These are phyloP conservation scores for Amanita brunnescens DNA, from an alignment of 768 basidiomycete species.

Conservation along the genomic window DNA sequence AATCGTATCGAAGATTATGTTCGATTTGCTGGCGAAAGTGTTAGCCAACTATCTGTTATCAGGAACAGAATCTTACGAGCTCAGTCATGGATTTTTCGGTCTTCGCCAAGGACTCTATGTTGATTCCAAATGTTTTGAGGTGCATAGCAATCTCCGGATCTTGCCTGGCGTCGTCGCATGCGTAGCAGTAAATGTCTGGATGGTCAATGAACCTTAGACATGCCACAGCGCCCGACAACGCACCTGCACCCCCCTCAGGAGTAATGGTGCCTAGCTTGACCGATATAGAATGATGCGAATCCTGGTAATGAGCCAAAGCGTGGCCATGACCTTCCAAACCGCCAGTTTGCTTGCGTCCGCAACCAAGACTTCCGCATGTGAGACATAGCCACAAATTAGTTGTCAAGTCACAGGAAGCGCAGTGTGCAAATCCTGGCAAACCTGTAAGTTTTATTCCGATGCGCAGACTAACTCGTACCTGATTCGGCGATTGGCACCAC, in stretches of 20 bases:
- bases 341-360: conserved; percentile 81
- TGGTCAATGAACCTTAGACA: not conserved
- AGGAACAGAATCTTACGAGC: conserved; percentile 41
- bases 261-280: conserved; percentile 97
- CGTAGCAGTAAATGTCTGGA: conserved; percentile 91
- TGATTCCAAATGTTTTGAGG: conserved; percentile 79
- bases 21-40: conserved; percentile 70
- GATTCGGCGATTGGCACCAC: conserved; percentile 42
- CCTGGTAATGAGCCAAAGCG: conserved; percentile 68
- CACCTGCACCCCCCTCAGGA: conserved; percentile 86
- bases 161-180: conserved; percentile 73
- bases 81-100: conserved; percentile 98
- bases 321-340: conserved; percentile 85
- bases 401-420: conserved; percentile 74
- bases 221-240: conserved; percentile 13
- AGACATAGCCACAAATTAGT: conserved; percentile 95
- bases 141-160: conserved; percentile 72
- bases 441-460: not conserved
- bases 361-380: conserved; percentile 82
- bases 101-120: conserved; percentile 72
- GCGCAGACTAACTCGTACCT: conserved; percentile 25
- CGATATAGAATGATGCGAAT: conserved; percentile 67
- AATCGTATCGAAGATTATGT: conserved; percentile 92
- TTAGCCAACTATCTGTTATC: not conserved
- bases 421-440: conserved; percentile 37